Conservation (phyloP, 495 filamentous ascomycete species). For the Lentithecium fluviatile region DNA sequence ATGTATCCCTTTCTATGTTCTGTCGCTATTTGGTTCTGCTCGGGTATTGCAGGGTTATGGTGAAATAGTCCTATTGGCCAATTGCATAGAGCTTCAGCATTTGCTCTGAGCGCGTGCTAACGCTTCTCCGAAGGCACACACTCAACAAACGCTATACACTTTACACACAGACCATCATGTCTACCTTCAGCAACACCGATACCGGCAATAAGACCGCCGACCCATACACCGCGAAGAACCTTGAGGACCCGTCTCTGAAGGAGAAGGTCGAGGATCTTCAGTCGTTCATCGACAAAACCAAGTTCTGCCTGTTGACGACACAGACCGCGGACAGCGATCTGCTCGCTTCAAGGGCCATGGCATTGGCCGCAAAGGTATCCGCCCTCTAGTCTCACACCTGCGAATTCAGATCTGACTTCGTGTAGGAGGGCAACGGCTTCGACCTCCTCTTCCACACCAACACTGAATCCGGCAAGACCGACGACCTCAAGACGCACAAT, state of each 20-base stretch:
- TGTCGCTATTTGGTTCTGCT: neutral
- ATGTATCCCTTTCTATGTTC: too few species aligned
- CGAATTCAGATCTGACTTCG: neutral
- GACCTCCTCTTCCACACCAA: constrained; percentile 94
- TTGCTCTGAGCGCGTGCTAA: neutral
- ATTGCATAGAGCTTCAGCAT: neutral
- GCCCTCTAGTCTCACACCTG: neutral
- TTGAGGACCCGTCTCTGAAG: constrained; percentile 59
- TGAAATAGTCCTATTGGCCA: neutral
- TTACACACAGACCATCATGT: constrained; percentile 27
- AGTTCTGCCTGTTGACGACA: constrained; percentile 79
- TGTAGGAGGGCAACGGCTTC: constrained; percentile 70
- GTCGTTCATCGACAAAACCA: constrained; percentile 64
- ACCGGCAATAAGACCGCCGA: constrained; percentile 62
- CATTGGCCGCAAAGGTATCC: constrained; percentile 74
- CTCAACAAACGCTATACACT: neutral
- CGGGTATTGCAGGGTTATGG: too few species aligned
- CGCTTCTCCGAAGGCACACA: too few species aligned
- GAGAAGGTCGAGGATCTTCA: constrained; percentile 78
- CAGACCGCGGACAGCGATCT: constrained; percentile 56
- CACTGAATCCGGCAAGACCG: constrained; percentile 87
- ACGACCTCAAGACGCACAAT: constrained; percentile 72
- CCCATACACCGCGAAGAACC: constrained; percentile 77
- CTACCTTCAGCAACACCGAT: constrained; percentile 60
- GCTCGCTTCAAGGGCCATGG: constrained; percentile 84